Conservation (phyloP, 2,329 filamentous ascomycete species). For the Aspergillus luchuensis region DNA sequence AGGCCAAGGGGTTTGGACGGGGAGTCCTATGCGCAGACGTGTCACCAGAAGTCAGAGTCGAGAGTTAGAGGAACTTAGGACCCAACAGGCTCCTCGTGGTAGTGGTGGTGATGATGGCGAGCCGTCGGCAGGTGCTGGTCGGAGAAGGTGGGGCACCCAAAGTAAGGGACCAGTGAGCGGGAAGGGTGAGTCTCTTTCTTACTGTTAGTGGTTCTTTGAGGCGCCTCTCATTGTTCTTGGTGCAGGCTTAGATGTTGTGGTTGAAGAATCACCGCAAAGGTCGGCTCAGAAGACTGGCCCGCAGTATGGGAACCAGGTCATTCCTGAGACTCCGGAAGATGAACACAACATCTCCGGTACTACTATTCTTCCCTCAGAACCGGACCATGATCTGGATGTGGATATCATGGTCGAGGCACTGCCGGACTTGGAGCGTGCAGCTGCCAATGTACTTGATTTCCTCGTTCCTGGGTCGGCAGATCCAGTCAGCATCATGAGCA, state of each 20-base stretch:
- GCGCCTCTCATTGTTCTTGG: neutral
- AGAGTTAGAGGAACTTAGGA: slow-evolving; percentile 27
- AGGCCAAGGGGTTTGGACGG: neutral
- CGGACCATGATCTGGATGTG: slow-evolving; percentile 34
- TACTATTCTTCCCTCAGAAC: slow-evolving; percentile 35
- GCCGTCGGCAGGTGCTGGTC: neutral
- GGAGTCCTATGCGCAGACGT: slow-evolving; percentile 23
- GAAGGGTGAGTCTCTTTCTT: slow-evolving; percentile 10
- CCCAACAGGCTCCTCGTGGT: neutral
- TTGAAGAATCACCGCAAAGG: slow-evolving; percentile 23
- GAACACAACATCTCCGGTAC: slow-evolving; percentile 38
- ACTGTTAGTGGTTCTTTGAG: neutral
- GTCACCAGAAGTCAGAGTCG: slow-evolving; percentile 44
- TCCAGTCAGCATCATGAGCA: slow-evolving; percentile 29
- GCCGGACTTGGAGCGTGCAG: slow-evolving; percentile 38
- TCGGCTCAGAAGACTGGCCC: slow-evolving; percentile 14
- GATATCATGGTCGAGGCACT: slow-evolving; percentile 43
- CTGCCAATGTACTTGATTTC: slow-evolving; percentile 40
- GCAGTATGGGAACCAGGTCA: slow-evolving; percentile 13
- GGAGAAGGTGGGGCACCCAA: slow-evolving; percentile 7
- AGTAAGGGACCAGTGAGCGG: slow-evolving; percentile 6
- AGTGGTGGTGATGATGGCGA: slow-evolving; percentile 5
- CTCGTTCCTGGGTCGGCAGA: slow-evolving; percentile 34
- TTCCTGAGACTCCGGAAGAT: slow-evolving; percentile 33
- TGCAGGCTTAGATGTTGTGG: slow-evolving; percentile 21